A percentile compares a stretch with the other conserved stretches of the same genome.
phyloP scores from a whole-genome alignment of 2,329 filamentous ascomycete species.

The Dryadomyces sulphureus region DNA sequence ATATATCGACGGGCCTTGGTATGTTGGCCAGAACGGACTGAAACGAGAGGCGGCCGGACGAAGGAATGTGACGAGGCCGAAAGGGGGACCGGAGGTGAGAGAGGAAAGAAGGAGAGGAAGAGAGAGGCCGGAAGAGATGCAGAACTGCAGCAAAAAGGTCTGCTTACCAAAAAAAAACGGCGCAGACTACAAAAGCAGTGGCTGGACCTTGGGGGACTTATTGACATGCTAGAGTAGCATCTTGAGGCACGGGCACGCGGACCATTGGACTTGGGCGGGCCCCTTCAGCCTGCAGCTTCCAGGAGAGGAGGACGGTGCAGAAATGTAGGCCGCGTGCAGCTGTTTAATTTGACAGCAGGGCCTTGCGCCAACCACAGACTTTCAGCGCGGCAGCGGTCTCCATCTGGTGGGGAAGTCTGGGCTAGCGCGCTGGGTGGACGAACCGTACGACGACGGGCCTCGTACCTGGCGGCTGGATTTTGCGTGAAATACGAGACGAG shows the following conservation, averaged over 20 bases:
- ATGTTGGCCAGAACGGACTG: background rate
- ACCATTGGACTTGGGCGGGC: conserved; percentile 2
- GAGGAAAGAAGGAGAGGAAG: background rate
- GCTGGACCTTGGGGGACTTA: background rate
- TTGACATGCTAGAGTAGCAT: conserved; percentile 8
- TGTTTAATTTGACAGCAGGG: background rate
- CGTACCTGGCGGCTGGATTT: no score
- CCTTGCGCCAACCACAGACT: background rate
- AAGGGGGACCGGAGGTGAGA: background rate
- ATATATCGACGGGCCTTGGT: no score
- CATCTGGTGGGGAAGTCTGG: no score
- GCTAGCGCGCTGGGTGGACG: no score
- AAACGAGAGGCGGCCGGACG: background rate
- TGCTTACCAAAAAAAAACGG: background rate
- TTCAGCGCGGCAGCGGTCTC: background rate
- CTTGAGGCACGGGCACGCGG: background rate
- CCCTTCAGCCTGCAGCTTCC: conserved; percentile 3
- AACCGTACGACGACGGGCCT: no score
- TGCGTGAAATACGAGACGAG: no score
- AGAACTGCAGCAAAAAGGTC: background rate
- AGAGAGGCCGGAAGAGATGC: background rate
- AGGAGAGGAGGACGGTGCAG: conserved; percentile 6
- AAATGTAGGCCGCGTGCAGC: background rate
- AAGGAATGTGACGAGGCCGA: no score
- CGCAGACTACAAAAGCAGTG: background rate